Evolutionary conservation across 2,329 filamentous ascomycete genomes (phyloP).

Genomic region (Sclerotinia nivalis): DNA sequence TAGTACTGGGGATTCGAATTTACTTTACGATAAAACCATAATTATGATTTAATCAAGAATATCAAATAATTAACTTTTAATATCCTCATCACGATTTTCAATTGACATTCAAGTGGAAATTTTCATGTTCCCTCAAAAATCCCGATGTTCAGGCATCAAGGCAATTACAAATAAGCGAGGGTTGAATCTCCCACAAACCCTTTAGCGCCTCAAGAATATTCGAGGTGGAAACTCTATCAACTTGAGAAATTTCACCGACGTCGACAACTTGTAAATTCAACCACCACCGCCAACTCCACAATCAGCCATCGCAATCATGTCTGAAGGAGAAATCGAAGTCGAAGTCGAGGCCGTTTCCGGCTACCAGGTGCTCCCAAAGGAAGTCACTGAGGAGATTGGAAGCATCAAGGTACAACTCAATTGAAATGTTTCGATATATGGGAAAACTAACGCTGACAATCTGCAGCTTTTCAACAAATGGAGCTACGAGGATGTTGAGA

Average conservation of each 20-base stretch:
- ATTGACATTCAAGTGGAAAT: neutral
- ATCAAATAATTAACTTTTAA: neutral
- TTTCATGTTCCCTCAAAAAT: neutral
- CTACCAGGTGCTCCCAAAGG: constrained; percentile 87
- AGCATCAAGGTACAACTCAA: constrained; percentile 71
- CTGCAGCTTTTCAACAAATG: constrained; percentile 86
- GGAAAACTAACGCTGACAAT: constrained; percentile 22
- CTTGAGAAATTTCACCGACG: constrained; percentile 22
- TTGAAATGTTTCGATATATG: constrained; percentile 22
- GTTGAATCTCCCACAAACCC: constrained; percentile 22
- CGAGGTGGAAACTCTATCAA: constrained; percentile 14
- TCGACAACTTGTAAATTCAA: constrained; percentile 26
- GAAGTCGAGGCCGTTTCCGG: constrained; percentile 79
- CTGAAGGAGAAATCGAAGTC: constrained; percentile 96
- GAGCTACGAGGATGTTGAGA: constrained; percentile 98
- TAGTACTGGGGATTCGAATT: neutral
- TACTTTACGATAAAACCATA: neutral
- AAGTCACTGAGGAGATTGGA: constrained; percentile 85
- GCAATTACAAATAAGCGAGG: constrained; percentile 23
- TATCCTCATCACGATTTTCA: neutral
- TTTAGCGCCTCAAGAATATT: constrained; percentile 24
- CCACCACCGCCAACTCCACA: constrained; percentile 25
- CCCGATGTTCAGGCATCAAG: neutral
- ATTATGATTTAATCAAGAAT: neutral
- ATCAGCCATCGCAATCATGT: constrained; percentile 57